Evolutionary conservation across 1,139 yeast species (phyloP), one percentile per base, ranked within the genome.

Genomic region (Meyerozyma carpophila): DNA sequence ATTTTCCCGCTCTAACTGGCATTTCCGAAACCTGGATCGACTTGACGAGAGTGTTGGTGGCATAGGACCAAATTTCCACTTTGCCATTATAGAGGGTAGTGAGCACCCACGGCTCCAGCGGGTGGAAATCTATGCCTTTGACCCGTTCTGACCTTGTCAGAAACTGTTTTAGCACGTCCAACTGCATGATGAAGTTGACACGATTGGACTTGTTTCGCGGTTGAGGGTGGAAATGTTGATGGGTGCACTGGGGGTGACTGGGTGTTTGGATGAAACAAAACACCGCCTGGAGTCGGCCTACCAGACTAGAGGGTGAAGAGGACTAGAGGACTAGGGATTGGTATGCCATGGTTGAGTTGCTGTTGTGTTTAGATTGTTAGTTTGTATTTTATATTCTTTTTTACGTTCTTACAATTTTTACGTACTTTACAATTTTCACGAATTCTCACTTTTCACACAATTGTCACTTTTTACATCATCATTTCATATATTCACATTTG

Each of bases 101-200:
- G 58, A 89, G 75, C 44, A 87, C 82, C 98, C 98, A 93, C 44
- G 98, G 98, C 64, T 93, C 98, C 20, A 90, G 75, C 29, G 98
- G 98, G 65, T 93, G 99, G 75, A 94, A 86, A 68, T 93, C 99
- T 60, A 93, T 86, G 44, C 97, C 98, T 68, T 93, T 93, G 62
- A 93, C 97, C 64, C 98, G 84, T 65, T 91, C 97, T 38, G 97
- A 85, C 57, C 97, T 84, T 50, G 90, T 79, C 55, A 86, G 82
- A 64, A 87, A 84, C 57, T 82, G 84, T 70, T 86, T 86, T 75
- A 83, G 65, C 47, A 69, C 70, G 66, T 70, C 77, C 68, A 73
- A 69, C 59, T 72, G 72, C 78, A 73, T 73, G 34, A 28, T 13
- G 34, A 27, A 26, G 24, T 39, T 13, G 41, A 39, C 41, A 39